A percentile compares a stretch with the other conserved stretches of the same genome.
These are phyloP conservation scores for Candida xyloterini DNA, from an alignment of 805 yeast species.

Conservation along the genomic window DNA sequence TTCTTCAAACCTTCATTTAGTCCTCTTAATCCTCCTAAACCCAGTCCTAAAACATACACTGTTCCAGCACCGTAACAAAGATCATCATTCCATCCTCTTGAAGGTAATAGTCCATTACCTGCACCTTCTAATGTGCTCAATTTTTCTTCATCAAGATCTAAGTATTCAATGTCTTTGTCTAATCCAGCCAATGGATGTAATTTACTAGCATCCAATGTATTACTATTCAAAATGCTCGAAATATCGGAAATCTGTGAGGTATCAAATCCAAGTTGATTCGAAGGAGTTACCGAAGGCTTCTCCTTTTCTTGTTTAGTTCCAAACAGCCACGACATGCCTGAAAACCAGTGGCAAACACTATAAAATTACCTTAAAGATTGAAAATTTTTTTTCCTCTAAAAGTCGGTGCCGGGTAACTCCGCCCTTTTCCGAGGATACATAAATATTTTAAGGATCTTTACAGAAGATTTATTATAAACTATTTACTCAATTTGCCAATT, in stretches of 20 bases:
- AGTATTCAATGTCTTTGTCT: constrained; percentile 83
- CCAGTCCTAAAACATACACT: constrained; percentile 81
- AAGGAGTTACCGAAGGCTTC: constrained; percentile 5
- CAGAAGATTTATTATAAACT: background rate
- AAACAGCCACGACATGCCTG: constrained; percentile 48
- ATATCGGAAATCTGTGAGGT: constrained; percentile 53
- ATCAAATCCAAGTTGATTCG: constrained; percentile 6
- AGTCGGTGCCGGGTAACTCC: constrained; percentile 9
- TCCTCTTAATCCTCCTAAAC: constrained; percentile 88
- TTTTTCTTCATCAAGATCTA: constrained; percentile 85
- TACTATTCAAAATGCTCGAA: constrained; percentile 55
- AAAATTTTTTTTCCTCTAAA: constrained; percentile 3
- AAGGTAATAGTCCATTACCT: constrained; percentile 78
- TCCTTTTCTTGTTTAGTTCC: constrained; percentile 33
- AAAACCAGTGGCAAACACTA: constrained; percentile 4
- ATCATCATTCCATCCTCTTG: constrained; percentile 98
- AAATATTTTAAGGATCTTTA: constrained; percentile 4
- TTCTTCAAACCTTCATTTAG: constrained; percentile 79
- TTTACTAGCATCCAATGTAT: constrained; percentile 63
- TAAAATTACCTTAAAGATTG: background rate
- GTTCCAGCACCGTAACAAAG: constrained; percentile 97
- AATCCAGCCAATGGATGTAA: constrained; percentile 92
- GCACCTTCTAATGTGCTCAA: constrained; percentile 78
- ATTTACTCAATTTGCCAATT: background rate
- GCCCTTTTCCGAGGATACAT: constrained; percentile 3